Percentiles rank a stretch among this genome's conserved stretches.
Conservation (phyloP, 2,329 filamentous ascomycete species). For the Pestalotiopsis sp. region DNA sequence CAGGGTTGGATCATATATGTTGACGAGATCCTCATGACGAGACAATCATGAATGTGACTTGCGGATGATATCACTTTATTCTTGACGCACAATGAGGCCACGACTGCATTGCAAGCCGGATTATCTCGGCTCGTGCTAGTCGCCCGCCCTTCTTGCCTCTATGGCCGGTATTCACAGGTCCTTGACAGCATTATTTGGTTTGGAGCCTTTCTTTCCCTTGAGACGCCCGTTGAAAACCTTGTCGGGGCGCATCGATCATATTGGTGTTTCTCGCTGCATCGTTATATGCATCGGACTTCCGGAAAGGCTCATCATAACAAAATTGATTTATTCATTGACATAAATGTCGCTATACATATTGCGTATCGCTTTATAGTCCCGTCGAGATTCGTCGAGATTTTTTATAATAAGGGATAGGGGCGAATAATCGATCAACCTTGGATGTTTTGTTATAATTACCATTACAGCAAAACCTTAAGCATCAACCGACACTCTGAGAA, state of each 20-base stretch:
- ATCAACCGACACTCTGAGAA: too few relatives aligned
- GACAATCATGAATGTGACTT: too few relatives aligned
- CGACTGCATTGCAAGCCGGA: not conserved
- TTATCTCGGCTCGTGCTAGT: not conserved
- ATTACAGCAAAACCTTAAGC: too few relatives aligned
- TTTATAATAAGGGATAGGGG: too few relatives aligned
- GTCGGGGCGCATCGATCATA: not conserved
- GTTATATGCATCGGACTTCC: not conserved
- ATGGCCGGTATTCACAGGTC: not conserved
- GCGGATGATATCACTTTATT: not conserved
- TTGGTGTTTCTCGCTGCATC: not conserved
- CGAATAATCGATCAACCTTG: too few relatives aligned
- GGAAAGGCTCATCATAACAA: not conserved
- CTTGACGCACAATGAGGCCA: not conserved
- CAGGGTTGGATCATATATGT: too few relatives aligned
- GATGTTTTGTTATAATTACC: too few relatives aligned
- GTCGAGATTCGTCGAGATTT: too few relatives aligned
- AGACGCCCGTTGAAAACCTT: not conserved
- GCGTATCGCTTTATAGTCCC: not conserved
- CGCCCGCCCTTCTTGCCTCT: not conserved
- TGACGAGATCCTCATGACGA: too few relatives aligned
- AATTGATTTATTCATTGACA: not conserved
- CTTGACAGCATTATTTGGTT: not conserved
- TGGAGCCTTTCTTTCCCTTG: not conserved
- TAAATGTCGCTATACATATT: not conserved